Evolutionary conservation across 176 grass and related monocot species (phyloP).

Genomic region (Oryza coarctata): DNA sequence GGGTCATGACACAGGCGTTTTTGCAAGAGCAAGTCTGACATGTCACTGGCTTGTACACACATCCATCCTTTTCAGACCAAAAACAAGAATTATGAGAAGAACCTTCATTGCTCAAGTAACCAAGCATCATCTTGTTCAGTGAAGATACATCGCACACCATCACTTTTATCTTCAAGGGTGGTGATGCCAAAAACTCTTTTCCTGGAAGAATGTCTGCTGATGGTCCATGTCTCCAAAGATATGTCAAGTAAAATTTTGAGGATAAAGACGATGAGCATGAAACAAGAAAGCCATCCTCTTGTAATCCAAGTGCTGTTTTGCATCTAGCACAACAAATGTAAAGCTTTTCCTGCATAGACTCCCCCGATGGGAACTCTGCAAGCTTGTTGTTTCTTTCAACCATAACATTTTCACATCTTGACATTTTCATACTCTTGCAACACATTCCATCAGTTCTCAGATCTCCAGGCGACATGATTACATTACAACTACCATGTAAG

Average conservation of each 20-base stretch:
- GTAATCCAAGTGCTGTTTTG: slow-evolving; percentile 58
- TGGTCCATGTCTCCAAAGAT: slow-evolving; percentile 55
- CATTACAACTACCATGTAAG: slow-evolving; percentile 20
- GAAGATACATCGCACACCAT: slow-evolving; percentile 58
- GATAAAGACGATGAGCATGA: slow-evolving; percentile 44
- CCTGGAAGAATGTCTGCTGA: slow-evolving; percentile 12
- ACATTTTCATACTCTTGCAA: slow-evolving; percentile 25
- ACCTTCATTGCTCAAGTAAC: slow-evolving; percentile 21
- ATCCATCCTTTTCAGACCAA: slow-evolving; percentile 89
- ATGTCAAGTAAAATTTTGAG: slow-evolving; percentile 62
- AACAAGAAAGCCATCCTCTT: slow-evolving; percentile 57
- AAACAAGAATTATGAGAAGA: slow-evolving; percentile 36
- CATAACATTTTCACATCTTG: slow-evolving; percentile 43
- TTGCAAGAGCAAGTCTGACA: slow-evolving; percentile 58
- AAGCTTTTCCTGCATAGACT: slow-evolving; percentile 37
- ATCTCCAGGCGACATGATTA: slow-evolving; percentile 18
- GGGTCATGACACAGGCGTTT: slow-evolving; percentile 22
- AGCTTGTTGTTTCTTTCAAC: slow-evolving; percentile 21
- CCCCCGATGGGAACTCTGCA: slow-evolving; percentile 32
- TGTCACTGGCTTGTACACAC: slow-evolving; percentile 61
- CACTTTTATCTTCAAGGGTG: slow-evolving; percentile 36
- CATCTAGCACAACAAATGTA: slow-evolving; percentile 59
- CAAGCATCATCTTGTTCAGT: slow-evolving; percentile 53
- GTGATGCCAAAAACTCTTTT: slow-evolving; percentile 12
- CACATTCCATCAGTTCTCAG: slow-evolving; percentile 22